A percentile compares a stretch with the other conserved stretches of the same genome.
These are phyloP conservation scores for Luvunga scandens DNA, from an alignment of 345 rosid species.

Conservation along the genomic window DNA sequence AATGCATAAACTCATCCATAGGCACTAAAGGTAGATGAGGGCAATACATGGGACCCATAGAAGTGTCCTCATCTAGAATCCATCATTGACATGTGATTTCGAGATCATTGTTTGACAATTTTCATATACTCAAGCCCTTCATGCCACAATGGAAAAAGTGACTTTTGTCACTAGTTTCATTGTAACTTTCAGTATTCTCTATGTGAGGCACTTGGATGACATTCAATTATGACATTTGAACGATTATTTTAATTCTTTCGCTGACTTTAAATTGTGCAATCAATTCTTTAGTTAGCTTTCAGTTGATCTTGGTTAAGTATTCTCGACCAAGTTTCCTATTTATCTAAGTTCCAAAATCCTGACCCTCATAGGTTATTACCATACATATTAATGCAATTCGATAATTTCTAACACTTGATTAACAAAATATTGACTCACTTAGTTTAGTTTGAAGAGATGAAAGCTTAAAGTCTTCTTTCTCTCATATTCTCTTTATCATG, in stretches of 20 bases:
- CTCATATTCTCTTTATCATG: not conserved
- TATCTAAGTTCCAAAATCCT: not conserved
- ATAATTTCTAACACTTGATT: not conserved
- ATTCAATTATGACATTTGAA: not conserved
- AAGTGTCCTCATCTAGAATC: not conserved
- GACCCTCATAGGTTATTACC: not conserved
- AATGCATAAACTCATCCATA: not conserved
- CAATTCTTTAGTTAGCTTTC: not conserved
- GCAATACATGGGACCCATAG: not conserved
- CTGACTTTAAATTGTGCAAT: not conserved
- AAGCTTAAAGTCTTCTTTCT: not conserved
- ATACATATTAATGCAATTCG: not conserved
- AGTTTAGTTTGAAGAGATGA: not conserved
- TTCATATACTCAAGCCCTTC: not conserved
- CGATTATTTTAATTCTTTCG: too few species aligned
- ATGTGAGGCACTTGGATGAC: not conserved
- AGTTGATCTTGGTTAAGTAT: not conserved
- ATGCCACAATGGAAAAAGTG: not conserved
- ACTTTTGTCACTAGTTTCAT: not conserved
- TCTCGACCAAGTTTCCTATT: not conserved
- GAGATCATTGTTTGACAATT: not conserved
- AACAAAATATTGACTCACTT: not conserved
- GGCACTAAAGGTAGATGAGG: not conserved
- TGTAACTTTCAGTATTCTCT: not conserved
- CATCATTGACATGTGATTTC: not conserved